Evolutionary conservation across 2,329 filamentous ascomycete genomes (phyloP), one percentile per base, ranked within the genome.

Genomic region (Claviceps lovelessii): DNA sequence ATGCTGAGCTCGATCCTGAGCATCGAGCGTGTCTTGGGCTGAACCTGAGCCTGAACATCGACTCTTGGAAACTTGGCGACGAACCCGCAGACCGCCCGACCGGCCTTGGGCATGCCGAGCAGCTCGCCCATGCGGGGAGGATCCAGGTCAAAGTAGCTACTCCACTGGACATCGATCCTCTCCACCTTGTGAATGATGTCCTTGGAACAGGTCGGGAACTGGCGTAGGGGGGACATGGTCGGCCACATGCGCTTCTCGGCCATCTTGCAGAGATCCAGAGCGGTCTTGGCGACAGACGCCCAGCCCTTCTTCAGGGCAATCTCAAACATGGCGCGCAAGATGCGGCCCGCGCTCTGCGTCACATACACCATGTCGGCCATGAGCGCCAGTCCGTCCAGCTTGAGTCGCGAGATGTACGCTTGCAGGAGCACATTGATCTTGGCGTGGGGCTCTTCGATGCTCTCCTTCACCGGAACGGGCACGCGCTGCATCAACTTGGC

Each of bases 221-320:
- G 93, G 54, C 93, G 83, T 37, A 98, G 76, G 11, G 94, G 93
- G 42, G 89, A 88, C 93, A 97, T 98, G 6, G 91, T 97, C 15
- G 91, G 90, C 93, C 93, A 98, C 94, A 98, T 98, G 51, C 94
- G 81, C 76, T 95, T 95, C 74, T 98, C 93, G 0, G 91, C 93
- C 89, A 95, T 97, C 74, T 98, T 98, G 73, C 94, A 98, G 53
- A 98, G 78, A 63, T 95, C 88, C 46, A 98, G 76, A 0, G 93
- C 90, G 58, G 86, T 89, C 73, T 93, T 95, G 9, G 93, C 88
- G 4, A 97, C 93, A 17, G 84, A 85, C 0, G 93, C 83, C 91
- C 91, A 98, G 39, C 91, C 91, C 70, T 96, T 96, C 73, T 91
- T 95, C 60, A 98, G 73, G n/a, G 88, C 86, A 54, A 98, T 97